These are phyloP conservation scores for Cucurbita moschata DNA, from an alignment of 306 rosid species.

Conservation along the genomic window DNA sequence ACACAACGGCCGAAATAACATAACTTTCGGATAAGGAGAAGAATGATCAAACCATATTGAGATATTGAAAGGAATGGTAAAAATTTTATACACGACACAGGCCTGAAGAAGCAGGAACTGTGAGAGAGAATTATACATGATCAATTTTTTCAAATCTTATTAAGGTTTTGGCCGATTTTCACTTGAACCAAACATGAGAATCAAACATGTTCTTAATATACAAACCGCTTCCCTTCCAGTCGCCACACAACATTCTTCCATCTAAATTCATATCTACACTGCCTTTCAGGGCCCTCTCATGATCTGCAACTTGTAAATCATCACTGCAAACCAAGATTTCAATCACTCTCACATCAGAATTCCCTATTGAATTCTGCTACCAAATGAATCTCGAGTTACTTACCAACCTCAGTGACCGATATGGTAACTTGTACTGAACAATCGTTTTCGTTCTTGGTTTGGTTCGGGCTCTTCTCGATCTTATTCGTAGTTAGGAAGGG, in stretches of 20 bases:
- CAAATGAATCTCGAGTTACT: background rate
- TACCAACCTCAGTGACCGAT: background rate
- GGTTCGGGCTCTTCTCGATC: no score
- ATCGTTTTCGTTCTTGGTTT: no score
- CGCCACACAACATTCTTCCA: background rate
- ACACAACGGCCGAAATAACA: no score
- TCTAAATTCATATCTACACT: background rate
- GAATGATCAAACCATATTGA: no score
- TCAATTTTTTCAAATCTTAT: background rate
- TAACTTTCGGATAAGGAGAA: no score
- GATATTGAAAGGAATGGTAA: background rate
- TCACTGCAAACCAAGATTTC: background rate
- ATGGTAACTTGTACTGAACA: background rate
- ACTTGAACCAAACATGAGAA: no score
- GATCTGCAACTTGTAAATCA: background rate
- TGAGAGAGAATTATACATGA: background rate
- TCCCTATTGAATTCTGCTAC: background rate
- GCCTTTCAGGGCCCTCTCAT: background rate
- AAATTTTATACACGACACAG: background rate
- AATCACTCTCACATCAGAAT: background rate
- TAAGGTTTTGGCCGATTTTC: no score
- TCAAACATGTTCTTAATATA: slow-evolving; percentile 11
- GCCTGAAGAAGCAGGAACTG: background rate
- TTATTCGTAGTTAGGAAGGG: no score
- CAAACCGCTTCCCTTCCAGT: slow-evolving; percentile 4